Evolutionary conservation across 768 basidiomycete species (phyloP).

Genomic region (Psilocybe cubensis): DNA sequence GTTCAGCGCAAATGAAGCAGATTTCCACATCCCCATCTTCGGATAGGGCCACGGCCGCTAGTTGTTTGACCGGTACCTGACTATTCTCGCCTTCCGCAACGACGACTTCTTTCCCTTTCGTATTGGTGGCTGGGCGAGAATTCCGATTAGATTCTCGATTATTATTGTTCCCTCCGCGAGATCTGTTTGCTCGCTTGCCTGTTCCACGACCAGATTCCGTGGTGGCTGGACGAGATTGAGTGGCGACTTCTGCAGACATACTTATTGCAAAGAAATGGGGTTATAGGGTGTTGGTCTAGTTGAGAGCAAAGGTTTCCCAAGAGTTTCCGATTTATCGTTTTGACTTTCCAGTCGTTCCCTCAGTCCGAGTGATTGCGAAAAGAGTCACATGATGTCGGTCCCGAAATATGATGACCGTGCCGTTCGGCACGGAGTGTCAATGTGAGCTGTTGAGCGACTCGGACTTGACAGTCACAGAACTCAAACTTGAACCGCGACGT

Average conservation of each 20-base stretch:
- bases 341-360: no score
- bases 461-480: no score
- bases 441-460: no score
- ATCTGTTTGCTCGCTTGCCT: constrained; percentile 16
- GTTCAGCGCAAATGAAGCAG: constrained; percentile 96
- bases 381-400: constrained; percentile 21
- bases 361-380: constrained; percentile 2
- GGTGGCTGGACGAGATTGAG: constrained; percentile 12
- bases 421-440: no score
- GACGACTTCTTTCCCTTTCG: constrained; percentile 8
- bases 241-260: constrained; percentile 25
- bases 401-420: constrained; percentile 13
- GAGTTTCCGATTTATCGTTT: no score
- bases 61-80: constrained; percentile 3
- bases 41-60: constrained; percentile 17
- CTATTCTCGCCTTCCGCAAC: not conserved
- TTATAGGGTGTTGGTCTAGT: not conserved
- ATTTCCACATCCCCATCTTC: constrained; percentile 44
- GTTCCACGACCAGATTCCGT: constrained; percentile 15
- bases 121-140: constrained; percentile 9
- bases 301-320: not conserved
- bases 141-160: constrained; percentile 21
- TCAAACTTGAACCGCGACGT: no score
- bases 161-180: constrained; percentile 17
- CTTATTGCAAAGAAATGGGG: not conserved